phyloP scores from a whole-genome alignment of 164 flowering plant species.

The Kalanchoe fedtschenkoi region DNA sequence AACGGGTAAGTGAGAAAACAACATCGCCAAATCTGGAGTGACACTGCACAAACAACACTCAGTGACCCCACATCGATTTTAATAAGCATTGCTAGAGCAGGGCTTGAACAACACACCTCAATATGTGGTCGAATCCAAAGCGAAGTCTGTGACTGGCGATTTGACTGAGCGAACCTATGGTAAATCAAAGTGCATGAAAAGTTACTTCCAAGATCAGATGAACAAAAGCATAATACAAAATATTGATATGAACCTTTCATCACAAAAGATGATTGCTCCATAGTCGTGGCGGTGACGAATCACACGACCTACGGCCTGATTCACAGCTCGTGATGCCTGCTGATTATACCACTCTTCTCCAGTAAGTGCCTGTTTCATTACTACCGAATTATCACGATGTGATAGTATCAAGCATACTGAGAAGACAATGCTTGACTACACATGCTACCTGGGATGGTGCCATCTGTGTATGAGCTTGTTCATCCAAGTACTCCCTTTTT shows the following conservation, averaged over 20 bases:
- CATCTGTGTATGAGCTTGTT: constrained; percentile 27
- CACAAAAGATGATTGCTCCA: constrained; percentile 92
- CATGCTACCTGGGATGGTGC: constrained; percentile 39
- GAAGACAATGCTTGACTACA: not conserved
- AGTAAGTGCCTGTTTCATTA: constrained; percentile 36
- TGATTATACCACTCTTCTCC: constrained; percentile 96
- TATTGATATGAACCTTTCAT: constrained; percentile 62
- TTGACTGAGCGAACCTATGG: constrained; percentile 50
- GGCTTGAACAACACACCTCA: constrained; percentile 35
- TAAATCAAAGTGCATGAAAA: constrained; percentile 1
- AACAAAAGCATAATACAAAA: not conserved
- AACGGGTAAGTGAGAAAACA: constrained; percentile 63
- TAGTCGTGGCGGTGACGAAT: constrained; percentile 95
- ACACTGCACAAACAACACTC: constrained; percentile 41
- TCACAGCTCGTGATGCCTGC: constrained; percentile 89
- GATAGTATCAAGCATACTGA: not conserved
- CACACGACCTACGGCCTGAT: constrained; percentile 99
- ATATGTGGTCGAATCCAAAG: constrained; percentile 85
- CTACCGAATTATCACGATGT: not conserved
- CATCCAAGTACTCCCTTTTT: constrained; percentile 87
- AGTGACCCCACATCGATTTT: constrained; percentile 2
- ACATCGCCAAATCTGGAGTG: constrained; percentile 85
- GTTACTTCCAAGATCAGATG: not conserved
- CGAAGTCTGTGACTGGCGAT: constrained; percentile 67
- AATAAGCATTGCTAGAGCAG: constrained; percentile 8